Conservation (phyloP, 176 grass and related monocot species). For the Oryza longistaminata region DNA sequence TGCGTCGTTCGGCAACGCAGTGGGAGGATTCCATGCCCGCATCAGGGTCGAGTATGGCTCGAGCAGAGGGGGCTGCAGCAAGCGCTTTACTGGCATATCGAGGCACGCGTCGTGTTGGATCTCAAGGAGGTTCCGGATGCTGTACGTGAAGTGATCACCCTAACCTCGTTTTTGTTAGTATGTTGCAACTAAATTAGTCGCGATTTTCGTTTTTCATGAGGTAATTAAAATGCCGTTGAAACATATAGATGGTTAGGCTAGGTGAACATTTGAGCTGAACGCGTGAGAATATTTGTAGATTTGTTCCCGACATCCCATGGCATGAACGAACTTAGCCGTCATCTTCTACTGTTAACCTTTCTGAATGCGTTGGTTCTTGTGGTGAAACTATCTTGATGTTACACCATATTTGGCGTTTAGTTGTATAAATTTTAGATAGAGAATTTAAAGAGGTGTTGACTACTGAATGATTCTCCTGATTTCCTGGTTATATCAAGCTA, state of each 20-base stretch:
- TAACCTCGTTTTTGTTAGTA: background rate
- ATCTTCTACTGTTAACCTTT: background rate
- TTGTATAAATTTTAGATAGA: background rate
- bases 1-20: constrained; percentile 34
- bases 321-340: background rate
- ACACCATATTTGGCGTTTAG: background rate
- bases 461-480: background rate
- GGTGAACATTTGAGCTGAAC: background rate
- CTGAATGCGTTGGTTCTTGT: background rate
- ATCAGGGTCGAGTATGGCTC: constrained; percentile 85
- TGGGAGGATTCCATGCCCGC: constrained; percentile 89
- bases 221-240: background rate
- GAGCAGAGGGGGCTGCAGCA: constrained; percentile 87
- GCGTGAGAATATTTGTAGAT: background rate
- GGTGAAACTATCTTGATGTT: background rate
- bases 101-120: constrained; percentile 88
- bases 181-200: background rate
- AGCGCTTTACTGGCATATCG: constrained; percentile 96
- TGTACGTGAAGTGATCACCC: constrained; percentile 35
- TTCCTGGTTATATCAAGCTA: background rate
- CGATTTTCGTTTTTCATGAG: background rate
- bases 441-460: background rate
- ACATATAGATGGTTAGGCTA: background rate
- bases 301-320: background rate
- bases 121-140: constrained; percentile 73